phyloP scores from a whole-genome alignment of 2,329 filamentous ascomycete genomes.

The Cercospora canescens region DNA sequence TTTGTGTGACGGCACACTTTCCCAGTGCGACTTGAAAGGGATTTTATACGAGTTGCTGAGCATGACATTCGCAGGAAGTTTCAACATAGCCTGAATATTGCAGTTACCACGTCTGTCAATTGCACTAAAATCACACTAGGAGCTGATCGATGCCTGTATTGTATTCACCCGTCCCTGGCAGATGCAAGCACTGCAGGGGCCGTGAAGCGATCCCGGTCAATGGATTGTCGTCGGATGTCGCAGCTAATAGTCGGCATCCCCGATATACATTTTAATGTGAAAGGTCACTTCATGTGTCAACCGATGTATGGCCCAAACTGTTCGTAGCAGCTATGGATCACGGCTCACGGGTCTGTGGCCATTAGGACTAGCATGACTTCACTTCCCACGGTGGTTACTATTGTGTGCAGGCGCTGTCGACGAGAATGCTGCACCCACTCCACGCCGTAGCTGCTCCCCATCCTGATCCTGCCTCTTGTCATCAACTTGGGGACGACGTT shows the following conservation, averaged over 20 bases:
- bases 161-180: background rate
- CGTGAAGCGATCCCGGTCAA: background rate
- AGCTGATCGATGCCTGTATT: background rate
- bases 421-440: background rate
- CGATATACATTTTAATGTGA: background rate
- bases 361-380: background rate
- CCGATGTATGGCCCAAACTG: background rate
- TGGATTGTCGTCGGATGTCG: background rate
- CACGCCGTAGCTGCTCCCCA: too few species aligned
- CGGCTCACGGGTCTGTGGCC: background rate
- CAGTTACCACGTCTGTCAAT: background rate
- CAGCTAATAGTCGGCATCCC: background rate
- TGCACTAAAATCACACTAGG: background rate
- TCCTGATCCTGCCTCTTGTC: background rate
- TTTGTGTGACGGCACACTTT: background rate
- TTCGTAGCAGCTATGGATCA: too few species aligned
- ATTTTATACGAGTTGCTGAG: background rate
- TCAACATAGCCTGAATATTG: background rate
- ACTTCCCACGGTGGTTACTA: too few species aligned
- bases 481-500: background rate
- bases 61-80: background rate
- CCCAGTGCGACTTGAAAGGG: background rate
- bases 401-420: background rate
- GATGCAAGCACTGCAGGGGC: background rate
- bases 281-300: background rate